Evolutionary conservation across 805 yeast species (phyloP).

Genomic region (Ogataea corticis): DNA sequence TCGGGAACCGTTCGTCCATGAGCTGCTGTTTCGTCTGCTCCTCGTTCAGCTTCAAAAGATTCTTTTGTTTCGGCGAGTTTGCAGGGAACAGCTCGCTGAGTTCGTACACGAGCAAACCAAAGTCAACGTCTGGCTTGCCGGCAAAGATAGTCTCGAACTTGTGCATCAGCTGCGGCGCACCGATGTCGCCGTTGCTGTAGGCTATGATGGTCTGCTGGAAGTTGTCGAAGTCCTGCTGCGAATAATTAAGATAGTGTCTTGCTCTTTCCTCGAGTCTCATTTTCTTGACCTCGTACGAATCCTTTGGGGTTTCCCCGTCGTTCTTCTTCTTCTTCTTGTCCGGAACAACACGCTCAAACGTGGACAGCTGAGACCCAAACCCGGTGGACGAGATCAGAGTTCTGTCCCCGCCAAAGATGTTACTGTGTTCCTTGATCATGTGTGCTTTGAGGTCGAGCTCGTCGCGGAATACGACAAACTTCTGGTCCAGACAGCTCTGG

Average conservation of each 20-base stretch:
- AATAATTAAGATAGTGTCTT: constrained; percentile 67
- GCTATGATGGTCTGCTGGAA: constrained; percentile 52
- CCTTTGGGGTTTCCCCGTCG: constrained; percentile 29
- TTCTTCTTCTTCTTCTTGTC: constrained; percentile 14
- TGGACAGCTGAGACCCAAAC: constrained; percentile 52
- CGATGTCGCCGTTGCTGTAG: constrained; percentile 46
- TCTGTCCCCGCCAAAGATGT: constrained; percentile 47
- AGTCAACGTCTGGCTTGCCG: constrained; percentile 43
- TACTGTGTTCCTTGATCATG: constrained; percentile 79
- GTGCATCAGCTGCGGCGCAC: constrained; percentile 48
- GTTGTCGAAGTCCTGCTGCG: constrained; percentile 43
- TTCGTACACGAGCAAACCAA: constrained; percentile 59
- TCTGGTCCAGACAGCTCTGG: constrained; percentile 77
- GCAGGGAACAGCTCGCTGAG: constrained; percentile 55
- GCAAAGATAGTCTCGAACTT: constrained; percentile 52
- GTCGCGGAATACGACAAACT: constrained; percentile 88
- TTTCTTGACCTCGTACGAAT: constrained; percentile 49
- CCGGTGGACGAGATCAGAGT: constrained; percentile 33
- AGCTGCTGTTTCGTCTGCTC: constrained; percentile 26
- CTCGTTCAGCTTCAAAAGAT: constrained; percentile 34
- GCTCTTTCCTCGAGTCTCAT: constrained; percentile 82
- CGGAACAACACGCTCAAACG: constrained; percentile 40
- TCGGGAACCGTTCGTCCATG: constrained; percentile 49
- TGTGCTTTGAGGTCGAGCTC: constrained; percentile 87
- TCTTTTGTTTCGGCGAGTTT: constrained; percentile 44